Evolutionary conservation across 1,284 basidiomycete species (phyloP).

Genomic region (Puccinia hordei): DNA sequence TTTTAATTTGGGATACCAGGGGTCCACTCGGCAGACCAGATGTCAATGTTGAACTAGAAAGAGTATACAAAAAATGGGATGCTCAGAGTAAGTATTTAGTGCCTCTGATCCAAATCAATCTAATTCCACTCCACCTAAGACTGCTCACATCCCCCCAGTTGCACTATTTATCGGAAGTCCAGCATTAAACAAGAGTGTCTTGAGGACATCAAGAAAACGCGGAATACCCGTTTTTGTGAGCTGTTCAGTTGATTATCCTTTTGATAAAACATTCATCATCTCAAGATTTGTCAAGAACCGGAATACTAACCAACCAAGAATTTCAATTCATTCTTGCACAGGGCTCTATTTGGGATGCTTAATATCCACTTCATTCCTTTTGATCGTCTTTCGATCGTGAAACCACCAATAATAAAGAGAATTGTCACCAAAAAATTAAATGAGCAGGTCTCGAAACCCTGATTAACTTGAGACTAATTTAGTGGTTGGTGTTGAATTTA

Average conservation of each 20-base stretch:
- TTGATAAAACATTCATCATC: neutral
- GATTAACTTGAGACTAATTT: no score
- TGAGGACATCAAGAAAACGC: conserved; percentile 46
- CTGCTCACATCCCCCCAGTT: conserved; percentile 5
- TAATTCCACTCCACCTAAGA: neutral
- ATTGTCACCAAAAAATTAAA: neutral
- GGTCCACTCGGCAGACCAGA: conserved; percentile 71
- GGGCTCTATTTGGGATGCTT: conserved; percentile 52
- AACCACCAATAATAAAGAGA: neutral
- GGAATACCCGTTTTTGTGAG: conserved; percentile 51
- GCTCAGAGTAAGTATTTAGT: conserved; percentile 73
- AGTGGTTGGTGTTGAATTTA: no score
- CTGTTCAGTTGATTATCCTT: neutral
- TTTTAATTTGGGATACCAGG: conserved; percentile 74
- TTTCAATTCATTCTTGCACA: neutral
- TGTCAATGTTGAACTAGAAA: conserved; percentile 72
- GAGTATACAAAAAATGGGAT: conserved; percentile 68
- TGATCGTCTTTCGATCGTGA: neutral
- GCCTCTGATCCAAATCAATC: no score
- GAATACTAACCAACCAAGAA: neutral
- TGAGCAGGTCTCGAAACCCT: conserved; percentile 14
- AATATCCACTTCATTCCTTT: neutral
- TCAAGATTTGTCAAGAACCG: neutral
- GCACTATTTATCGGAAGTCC: conserved; percentile 51
- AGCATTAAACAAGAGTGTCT: conserved; percentile 36